A percentile compares a stretch with the other conserved stretches of the same genome.
Conservation (phyloP, 2,329 filamentous ascomycete species). For the Chalaropsis ovoidea region DNA sequence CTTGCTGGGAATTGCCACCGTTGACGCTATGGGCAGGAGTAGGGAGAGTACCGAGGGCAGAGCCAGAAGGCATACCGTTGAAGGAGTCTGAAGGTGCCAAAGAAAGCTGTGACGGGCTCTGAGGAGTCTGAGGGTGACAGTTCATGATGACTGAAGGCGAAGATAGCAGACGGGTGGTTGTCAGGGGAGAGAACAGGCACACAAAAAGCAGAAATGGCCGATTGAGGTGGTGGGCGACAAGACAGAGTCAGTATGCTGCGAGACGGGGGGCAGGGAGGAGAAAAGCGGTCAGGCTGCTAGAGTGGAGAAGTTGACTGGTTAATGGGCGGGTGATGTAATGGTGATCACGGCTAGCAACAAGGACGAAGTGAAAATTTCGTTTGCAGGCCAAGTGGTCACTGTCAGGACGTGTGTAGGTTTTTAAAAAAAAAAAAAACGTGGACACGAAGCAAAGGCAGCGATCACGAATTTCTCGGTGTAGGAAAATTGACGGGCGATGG, state of each 20-base stretch:
- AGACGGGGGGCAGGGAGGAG: neutral
- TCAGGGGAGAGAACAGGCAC: too few species aligned
- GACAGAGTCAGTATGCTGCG: neutral
- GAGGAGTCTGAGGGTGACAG: constrained; percentile 57
- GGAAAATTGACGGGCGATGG: constrained; percentile 13
- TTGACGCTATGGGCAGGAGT: constrained; percentile 55
- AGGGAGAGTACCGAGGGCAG: constrained; percentile 43
- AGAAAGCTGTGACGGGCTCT: constrained; percentile 55
- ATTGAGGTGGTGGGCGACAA: neutral
- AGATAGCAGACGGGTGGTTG: neutral
- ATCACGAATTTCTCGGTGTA: constrained; percentile 17
- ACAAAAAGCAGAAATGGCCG: too few species aligned
- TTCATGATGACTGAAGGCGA: constrained; percentile 44
- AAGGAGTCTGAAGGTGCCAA: constrained; percentile 45
- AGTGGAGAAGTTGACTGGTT: neutral
- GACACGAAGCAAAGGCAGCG: constrained; percentile 1
- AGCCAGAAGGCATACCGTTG: constrained; percentile 41
- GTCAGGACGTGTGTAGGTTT: neutral
- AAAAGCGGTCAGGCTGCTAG: neutral
- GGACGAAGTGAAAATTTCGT: constrained; percentile 1
- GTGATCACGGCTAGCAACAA: neutral
- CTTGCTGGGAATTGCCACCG: constrained; percentile 39
- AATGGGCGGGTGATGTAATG: neutral
- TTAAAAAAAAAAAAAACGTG: neutral
- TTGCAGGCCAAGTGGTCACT: constrained; percentile 5